phyloP scores from a whole-genome alignment of 345 rosid genomes.

The Aurinia saxatilis region DNA sequence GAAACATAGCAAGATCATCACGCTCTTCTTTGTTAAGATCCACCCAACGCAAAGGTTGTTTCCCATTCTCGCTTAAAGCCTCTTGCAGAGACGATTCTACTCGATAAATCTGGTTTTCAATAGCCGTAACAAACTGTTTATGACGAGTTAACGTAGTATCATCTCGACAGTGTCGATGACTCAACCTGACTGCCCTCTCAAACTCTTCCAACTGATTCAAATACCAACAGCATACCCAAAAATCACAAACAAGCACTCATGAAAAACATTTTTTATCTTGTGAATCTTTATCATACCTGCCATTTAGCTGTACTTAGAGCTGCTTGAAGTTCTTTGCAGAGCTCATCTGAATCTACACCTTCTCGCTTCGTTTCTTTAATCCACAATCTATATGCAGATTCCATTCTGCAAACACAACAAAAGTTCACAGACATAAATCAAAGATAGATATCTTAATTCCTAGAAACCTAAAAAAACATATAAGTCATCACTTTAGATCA shows the following conservation, averaged over 20 bases:
- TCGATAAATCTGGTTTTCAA: slow-evolving; percentile 52
- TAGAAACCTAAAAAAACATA: neutral
- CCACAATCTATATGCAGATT: slow-evolving; percentile 73
- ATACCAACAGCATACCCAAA: neutral
- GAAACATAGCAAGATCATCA: slow-evolving; percentile 75
- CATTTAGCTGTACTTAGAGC: slow-evolving; percentile 87
- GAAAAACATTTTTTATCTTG: too few relatives aligned
- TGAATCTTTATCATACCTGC: slow-evolving; percentile 63
- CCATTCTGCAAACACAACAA: slow-evolving; percentile 53
- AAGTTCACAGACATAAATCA: too few relatives aligned
- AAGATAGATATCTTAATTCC: neutral
- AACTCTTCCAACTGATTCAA: slow-evolving; percentile 71
- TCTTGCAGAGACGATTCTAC: slow-evolving; percentile 56
- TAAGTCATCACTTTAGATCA: neutral
- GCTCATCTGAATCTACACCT: slow-evolving; percentile 40
- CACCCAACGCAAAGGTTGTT: slow-evolving; percentile 63
- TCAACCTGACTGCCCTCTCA: slow-evolving; percentile 66
- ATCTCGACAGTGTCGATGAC: slow-evolving; percentile 40
- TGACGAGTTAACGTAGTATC: slow-evolving; percentile 56
- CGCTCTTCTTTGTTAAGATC: slow-evolving; percentile 73
- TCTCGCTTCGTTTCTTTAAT: slow-evolving; percentile 46
- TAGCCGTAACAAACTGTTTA: slow-evolving; percentile 62
- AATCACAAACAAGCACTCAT: neutral
- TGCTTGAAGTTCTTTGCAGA: slow-evolving; percentile 67
- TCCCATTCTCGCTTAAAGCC: slow-evolving; percentile 48